phyloP scores from a whole-genome alignment of 2,329 filamentous ascomycete species.

The Arthrobotrys sphaeroides region DNA sequence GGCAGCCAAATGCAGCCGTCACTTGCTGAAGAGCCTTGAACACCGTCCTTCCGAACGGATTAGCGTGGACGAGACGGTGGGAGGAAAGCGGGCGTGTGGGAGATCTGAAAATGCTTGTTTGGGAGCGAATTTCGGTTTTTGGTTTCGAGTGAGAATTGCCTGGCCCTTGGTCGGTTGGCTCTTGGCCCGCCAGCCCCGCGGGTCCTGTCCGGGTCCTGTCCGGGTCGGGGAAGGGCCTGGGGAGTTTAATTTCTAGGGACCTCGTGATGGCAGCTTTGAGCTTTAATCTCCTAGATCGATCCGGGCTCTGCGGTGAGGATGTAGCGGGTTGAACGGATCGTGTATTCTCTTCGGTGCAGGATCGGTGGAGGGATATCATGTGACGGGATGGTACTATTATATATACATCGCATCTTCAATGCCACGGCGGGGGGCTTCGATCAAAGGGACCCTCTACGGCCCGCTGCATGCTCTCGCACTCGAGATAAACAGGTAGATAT shows the following conservation, averaged over 20 bases:
- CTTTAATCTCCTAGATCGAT: conserved; percentile 13
- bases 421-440: too few species aligned
- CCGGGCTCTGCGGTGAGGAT: conserved; percentile 5
- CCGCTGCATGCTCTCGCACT: too few species aligned
- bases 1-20: conserved; percentile 40
- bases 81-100: conserved; percentile 26
- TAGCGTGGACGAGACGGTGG: conserved; percentile 45
- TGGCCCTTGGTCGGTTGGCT: conserved; percentile 8
- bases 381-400: too few species aligned
- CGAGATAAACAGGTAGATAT: too few species aligned
- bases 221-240: too few species aligned
- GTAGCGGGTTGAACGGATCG: background rate
- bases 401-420: background rate
- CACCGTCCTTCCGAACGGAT: conserved; percentile 53
- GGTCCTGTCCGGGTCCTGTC: too few species aligned
- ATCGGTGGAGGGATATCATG: too few species aligned
- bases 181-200: conserved; percentile 24
- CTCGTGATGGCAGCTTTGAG: conserved; percentile 8
- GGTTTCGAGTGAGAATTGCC: conserved; percentile 38
- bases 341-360: background rate
- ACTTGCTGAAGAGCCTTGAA: conserved; percentile 29
- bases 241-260: background rate
- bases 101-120: conserved; percentile 44
- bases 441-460: too few species aligned
- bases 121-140: conserved; percentile 22